phyloP scores from a whole-genome alignment of 2,329 filamentous ascomycete genomes.

The Sclerotinia minor region DNA sequence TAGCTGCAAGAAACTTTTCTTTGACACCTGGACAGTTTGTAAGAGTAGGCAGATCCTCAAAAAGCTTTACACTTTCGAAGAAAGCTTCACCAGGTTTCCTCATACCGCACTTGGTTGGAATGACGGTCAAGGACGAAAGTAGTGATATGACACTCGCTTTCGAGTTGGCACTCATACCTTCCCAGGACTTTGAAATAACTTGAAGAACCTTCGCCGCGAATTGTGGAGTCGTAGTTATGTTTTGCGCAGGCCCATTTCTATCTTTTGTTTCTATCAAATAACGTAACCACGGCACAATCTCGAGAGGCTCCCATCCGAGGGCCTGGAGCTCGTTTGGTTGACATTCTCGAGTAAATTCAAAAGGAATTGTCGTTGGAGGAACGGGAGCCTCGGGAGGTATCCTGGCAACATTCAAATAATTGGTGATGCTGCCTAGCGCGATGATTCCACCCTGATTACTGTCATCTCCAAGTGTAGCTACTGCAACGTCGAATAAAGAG shows the following conservation, averaged over 20 bases:
- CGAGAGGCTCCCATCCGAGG: slow-evolving; percentile 82
- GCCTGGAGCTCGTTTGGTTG: slow-evolving; percentile 68
- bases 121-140: slow-evolving; percentile 68
- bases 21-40: slow-evolving; percentile 76
- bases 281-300: slow-evolving; percentile 80
- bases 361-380: slow-evolving; percentile 79
- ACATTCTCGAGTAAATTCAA: slow-evolving; percentile 75
- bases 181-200: slow-evolving; percentile 87
- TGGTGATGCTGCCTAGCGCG: slow-evolving; percentile 70
- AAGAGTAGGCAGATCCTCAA: slow-evolving; percentile 87
- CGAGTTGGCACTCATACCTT: slow-evolving; percentile 66
- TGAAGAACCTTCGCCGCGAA: slow-evolving; percentile 78
- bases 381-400: slow-evolving; percentile 81
- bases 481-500: slow-evolving; percentile 74
- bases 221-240: slow-evolving; percentile 67
- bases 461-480: slow-evolving; percentile 65
- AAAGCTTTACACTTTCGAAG: slow-evolving; percentile 89
- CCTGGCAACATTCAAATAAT: slow-evolving; percentile 72
- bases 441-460: slow-evolving; percentile 69
- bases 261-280: slow-evolving; percentile 72
- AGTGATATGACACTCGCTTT: slow-evolving; percentile 65
- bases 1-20: slow-evolving; percentile 79
- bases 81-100: slow-evolving; percentile 81
- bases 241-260: slow-evolving; percentile 60
- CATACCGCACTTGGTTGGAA: slow-evolving; percentile 93